Evolutionary conservation across 345 rosid species (phyloP).

Genomic region (Nephelium lappaceum): DNA sequence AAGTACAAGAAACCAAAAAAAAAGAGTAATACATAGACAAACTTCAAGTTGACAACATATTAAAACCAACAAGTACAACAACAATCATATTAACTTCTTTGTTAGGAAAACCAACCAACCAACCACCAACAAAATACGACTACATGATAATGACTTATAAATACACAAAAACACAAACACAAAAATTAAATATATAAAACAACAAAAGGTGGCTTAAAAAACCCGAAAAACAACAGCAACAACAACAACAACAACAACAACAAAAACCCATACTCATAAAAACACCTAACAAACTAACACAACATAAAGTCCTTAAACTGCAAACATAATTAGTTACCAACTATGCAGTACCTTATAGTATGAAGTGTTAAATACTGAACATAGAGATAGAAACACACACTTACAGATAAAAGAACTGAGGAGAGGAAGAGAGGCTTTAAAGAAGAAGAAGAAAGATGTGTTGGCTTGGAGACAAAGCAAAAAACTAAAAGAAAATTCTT

Average conservation of each 20-base stretch:
- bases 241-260: not conserved
- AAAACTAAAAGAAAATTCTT: conserved; percentile 25
- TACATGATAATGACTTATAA: not conserved
- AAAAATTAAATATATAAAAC: not conserved
- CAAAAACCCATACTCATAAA: not conserved
- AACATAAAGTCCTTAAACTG: not conserved
- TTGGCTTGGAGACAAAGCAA: conserved; percentile 67
- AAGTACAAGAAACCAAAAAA: not conserved
- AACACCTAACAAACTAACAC: not conserved
- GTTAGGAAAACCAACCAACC: not conserved
- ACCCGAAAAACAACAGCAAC: not conserved
- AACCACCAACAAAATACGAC: conserved; percentile 6
- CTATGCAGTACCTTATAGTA: not conserved
- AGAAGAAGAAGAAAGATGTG: conserved; percentile 11
- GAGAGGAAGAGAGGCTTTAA: conserved; percentile 9
- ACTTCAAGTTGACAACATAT: not conserved
- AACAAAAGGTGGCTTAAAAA: conserved; percentile 7
- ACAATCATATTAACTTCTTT: not conserved
- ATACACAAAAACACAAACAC: not conserved
- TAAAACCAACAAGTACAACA: not conserved
- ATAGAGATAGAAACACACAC: not conserved
- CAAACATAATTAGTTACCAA: not conserved
- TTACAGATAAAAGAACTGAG: not conserved
- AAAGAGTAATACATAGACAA: not conserved
- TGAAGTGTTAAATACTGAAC: not conserved